Conservation (phyloP, 257 asterid species). For the Solanum corneliomulleri region DNA sequence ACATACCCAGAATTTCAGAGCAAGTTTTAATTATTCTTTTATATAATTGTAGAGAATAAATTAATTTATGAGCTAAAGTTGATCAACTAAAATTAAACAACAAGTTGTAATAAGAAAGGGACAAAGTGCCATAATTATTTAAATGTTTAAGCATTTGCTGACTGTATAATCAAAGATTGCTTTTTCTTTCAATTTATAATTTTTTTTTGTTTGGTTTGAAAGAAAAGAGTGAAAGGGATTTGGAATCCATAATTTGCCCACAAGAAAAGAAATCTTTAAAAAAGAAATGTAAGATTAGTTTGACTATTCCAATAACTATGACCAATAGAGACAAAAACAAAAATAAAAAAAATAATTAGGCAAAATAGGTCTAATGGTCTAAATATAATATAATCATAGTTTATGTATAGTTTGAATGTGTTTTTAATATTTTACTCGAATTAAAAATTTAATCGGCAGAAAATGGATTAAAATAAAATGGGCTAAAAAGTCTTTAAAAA, state of each 20-base stretch:
- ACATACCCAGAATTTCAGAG: background rate
- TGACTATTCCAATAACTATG: constrained; percentile 20
- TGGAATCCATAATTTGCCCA: constrained; percentile 5
- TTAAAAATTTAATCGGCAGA: too few species aligned
- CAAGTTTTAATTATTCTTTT: background rate
- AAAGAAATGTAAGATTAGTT: background rate
- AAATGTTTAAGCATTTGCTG: constrained; percentile 8
- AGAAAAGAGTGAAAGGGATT: constrained; percentile 7
- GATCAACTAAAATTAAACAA: background rate
- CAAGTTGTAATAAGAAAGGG: background rate
- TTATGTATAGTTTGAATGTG: accelerated
- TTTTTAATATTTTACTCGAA: background rate
- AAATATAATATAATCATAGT: background rate
- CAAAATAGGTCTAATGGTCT: background rate
- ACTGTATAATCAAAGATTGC: background rate
- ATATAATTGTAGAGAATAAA: background rate
- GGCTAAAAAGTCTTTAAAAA: background rate
- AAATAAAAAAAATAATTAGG: background rate
- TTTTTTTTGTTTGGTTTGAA: background rate
- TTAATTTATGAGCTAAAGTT: background rate
- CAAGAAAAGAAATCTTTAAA: constrained; percentile 1
- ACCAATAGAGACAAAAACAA: background rate
- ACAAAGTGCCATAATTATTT: constrained; percentile 22
- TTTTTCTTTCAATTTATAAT: background rate
- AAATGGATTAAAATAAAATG: too few species aligned